phyloP scores from a whole-genome alignment of 2,329 filamentous ascomycete species.

The Ophiocordyceps sinensis region DNA sequence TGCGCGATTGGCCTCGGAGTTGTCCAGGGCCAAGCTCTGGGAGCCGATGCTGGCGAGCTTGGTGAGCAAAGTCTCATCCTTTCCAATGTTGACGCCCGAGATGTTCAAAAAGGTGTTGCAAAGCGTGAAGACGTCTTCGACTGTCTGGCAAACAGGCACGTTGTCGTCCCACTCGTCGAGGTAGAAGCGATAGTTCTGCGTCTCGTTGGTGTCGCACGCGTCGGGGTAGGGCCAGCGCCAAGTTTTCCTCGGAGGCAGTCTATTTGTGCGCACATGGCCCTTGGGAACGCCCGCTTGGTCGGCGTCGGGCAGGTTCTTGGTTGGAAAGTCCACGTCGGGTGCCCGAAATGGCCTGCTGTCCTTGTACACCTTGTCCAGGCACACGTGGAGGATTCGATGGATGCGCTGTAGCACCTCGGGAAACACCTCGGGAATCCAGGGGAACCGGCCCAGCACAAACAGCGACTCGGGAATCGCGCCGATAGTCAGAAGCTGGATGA shows the following conservation, averaged over 20 bases:
- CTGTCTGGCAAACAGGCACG: conserved; percentile 74
- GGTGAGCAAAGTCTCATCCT: conserved; percentile 60
- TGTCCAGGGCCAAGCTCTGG: conserved; percentile 56
- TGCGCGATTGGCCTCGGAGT: conserved; percentile 51
- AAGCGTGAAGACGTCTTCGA: conserved; percentile 81
- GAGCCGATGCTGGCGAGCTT: conserved; percentile 79
- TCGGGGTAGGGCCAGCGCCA: conserved; percentile 79
- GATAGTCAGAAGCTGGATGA: conserved; percentile 77
- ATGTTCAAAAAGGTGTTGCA: conserved; percentile 74
- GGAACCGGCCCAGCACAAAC: conserved; percentile 82
- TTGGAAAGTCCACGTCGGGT: conserved; percentile 19
- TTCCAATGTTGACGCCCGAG: conserved; percentile 79
- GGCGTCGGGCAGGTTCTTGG: conserved; percentile 29
- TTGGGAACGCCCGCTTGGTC: conserved; percentile 58
- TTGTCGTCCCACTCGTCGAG: conserved; percentile 97
- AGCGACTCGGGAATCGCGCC: conserved; percentile 87
- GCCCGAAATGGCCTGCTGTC: conserved; percentile 25
- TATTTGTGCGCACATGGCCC: conserved; percentile 48
- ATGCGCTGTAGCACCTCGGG: conserved; percentile 67
- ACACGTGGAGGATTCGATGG: conserved; percentile 74
- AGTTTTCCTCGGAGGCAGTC: conserved; percentile 47
- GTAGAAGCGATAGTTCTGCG: conserved; percentile 79
- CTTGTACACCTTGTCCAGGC: conserved; percentile 56
- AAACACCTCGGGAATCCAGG: conserved; percentile 79
- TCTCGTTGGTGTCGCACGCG: conserved; percentile 58